Evolutionary conservation across 805 yeast genomes (phyloP), one percentile per base, ranked within the genome.

Genomic region (Pichia scutulata): DNA sequence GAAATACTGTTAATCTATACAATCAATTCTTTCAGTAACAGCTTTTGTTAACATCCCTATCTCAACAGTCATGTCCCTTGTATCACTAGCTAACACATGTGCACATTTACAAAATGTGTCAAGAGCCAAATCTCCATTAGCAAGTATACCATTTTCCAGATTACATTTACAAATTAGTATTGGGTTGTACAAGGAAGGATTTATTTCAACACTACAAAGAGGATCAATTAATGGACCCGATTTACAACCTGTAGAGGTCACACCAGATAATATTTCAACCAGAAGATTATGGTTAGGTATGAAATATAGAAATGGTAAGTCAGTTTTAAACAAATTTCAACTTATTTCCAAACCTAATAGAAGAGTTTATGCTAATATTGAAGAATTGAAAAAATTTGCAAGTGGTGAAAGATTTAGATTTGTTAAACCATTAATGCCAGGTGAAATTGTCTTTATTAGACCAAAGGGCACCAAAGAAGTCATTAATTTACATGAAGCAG

Each of bases 201-300:
- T 92, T 64, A 72, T 93, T 42, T 78, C 89, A 1, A 78, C 89
- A 2, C 76, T 93, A 47, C 95, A 87, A 61, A 79, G 87, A 61
- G 99, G 99, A 3, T 85, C 92, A 9, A 72, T 79, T 2, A 64
- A 76, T 10, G 96, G 97, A 1, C 98, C 99, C 14, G 98, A 93
- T 65, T 64, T 71, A 43, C 71, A 71, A 2, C 84, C 90, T 0
- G 81, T 80, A 4, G 89, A 84, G 41, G 86, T 81, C 22, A 89
- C 98, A 0, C 89, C 85, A 33, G 96, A 87, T 63, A 90, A 92
- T 63, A 80, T 93, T 28, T 69, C 95, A 19, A 77, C 90, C 1
- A 81, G 98, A 62, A 77, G 95, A 58, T 75, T 93, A 46, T 93
- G 99, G 99, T 67, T 93, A 21, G 95, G 90, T 2, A 72, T 93